Base-by-base conservation (phyloP, 495 filamentous ascomycete species). In the Lasiosphaeria miniovina region DNA sequence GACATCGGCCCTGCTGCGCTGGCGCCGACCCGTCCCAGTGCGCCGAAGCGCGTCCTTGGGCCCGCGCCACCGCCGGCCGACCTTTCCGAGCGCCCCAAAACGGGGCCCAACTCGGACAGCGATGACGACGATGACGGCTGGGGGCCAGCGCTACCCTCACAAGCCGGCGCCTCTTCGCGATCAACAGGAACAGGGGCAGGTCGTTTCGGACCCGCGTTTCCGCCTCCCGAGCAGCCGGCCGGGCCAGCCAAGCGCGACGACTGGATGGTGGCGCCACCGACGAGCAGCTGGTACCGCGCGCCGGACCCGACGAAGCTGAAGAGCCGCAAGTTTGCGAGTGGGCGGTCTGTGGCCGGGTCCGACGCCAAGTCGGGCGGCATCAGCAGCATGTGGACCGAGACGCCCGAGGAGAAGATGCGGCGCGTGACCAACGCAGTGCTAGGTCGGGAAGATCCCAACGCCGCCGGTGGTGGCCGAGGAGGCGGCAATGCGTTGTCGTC, bases 261-360 rank as follows among this genome's bases (percentile, higher is more conserved):
- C 65, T 98, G 94, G 94, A 98, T 98, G 94, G 80, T 93, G 35
- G 83, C 88, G 6, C 94, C 93, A 0, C 94, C 94, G 0, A 83
- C 82, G 4, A 73, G 80, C 33, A 82, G 81, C 73, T 76, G 82
- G 32, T 77, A 82, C 6, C 86, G 87, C 45, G 85, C 89, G 54
- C 65, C 72, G 0, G 93, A 97, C 71, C 91, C 94, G 2, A 94
- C 92, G 3, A 90, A 91, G 60, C 75, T 93, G 36, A 85, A 86
- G 55, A 87, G 83, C 68, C 88, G 93, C 45, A 91, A 91, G 65
- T 98, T 98, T 77, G 86, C 71, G 43, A 58, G 60, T 58, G 61
- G 68, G 24, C 64, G 50, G 17, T 48, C 55, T 35, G 57, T 58
- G 51, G 53, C 56, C 24, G 24, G 24, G 24, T 24, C 24, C 24